Percentiles rank a stretch among this genome's conserved stretches.
These are phyloP conservation scores for Datura wrightii DNA, from an alignment of 257 asterid genomes.

Conservation along the genomic window DNA sequence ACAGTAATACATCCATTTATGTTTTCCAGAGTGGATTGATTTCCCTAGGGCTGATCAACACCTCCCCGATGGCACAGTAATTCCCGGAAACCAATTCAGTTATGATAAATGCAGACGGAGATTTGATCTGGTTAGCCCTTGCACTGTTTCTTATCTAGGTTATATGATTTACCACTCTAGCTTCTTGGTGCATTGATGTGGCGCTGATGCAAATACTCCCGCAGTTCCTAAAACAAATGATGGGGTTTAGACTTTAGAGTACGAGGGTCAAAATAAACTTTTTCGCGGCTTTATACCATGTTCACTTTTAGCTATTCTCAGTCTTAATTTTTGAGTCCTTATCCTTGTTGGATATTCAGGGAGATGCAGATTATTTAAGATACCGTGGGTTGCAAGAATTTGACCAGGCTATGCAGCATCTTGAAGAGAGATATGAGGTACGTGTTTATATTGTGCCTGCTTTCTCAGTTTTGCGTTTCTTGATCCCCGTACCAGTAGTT, in stretches of 20 bases:
- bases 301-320: not conserved
- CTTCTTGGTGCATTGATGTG: not conserved
- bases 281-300: not conserved
- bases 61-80: slow-evolving; percentile 75
- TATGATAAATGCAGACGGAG: slow-evolving; percentile 96
- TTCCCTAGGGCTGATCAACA: slow-evolving; percentile 87
- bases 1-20: not conserved
- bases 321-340: not conserved
- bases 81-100: slow-evolving; percentile 79
- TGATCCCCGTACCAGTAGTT: slow-evolving; percentile 17
- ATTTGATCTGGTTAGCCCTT: slow-evolving; percentile 82
- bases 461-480: slow-evolving; percentile 30
- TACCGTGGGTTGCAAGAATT: slow-evolving; percentile 91
- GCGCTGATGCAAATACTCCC: slow-evolving; percentile 1
- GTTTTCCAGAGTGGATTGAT: slow-evolving; percentile 93
- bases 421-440: slow-evolving; percentile 89
- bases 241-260: slow-evolving; percentile 23
- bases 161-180: not conserved
- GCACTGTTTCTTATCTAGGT: not conserved
- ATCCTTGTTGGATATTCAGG: slow-evolving; percentile 59
- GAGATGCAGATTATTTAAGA: slow-evolving; percentile 81
- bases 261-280: not conserved
- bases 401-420: slow-evolving; percentile 93
- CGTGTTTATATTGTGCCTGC: slow-evolving; percentile 39
- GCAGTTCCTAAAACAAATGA: not conserved